Base-by-base conservation (phyloP, 1,284 basidiomycete genomes). In the Anthracocystis panici-leucophaei region DNA sequence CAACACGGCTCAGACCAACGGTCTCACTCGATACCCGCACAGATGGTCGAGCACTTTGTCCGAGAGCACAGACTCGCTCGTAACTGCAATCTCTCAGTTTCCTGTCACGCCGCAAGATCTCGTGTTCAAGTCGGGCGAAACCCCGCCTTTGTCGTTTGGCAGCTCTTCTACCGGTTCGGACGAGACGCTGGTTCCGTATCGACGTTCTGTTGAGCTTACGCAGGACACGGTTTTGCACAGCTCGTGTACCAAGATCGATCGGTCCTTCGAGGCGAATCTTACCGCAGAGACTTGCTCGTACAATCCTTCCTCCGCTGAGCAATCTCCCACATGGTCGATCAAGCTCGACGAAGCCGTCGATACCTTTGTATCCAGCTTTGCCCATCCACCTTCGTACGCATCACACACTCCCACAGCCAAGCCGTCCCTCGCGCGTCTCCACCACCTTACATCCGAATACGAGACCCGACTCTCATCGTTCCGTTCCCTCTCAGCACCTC, bases 381-480 rank as follows among this genome's bases (percentile, higher is more conserved):
- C 44, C 23, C 23, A 27, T 18, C 45, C 45, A 3, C 1, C 42
- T 25, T 23, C 21, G 5, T 11, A 42, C 41, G 8, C 41, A 20
- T 10, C n/a, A 1, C 44, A 9, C 20, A 45, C 44, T 18, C 44
- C 5, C 10, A 16, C 7, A 23, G 20, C 25, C 23, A 6, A 3
- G 8, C 25, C 44, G 1, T 51, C 57, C 1, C 23, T 14, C 4
- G 12, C 40, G 1, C 44, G 46, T 25, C 46, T 65, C 10, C 45
- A 41, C 40, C 5, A 25, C 1, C n/a, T 57, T 42, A 51, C 23
- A 12, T 25, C 48, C n/a, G 54, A 48, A 7, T 49, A 53, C 49
- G 54, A 67, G 23, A 27, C 25, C 16, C 23, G 31, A 10, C 44
- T 67, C 20, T 38, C n/a, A 4, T 10, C 3, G 6, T 48, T 61